A percentile compares a stretch with the other conserved stretches of the same genome.
These are phyloP conservation scores for Suhomyces tanzawaensis DNA, from an alignment of 805 yeast genomes.

Conservation along the genomic window DNA sequence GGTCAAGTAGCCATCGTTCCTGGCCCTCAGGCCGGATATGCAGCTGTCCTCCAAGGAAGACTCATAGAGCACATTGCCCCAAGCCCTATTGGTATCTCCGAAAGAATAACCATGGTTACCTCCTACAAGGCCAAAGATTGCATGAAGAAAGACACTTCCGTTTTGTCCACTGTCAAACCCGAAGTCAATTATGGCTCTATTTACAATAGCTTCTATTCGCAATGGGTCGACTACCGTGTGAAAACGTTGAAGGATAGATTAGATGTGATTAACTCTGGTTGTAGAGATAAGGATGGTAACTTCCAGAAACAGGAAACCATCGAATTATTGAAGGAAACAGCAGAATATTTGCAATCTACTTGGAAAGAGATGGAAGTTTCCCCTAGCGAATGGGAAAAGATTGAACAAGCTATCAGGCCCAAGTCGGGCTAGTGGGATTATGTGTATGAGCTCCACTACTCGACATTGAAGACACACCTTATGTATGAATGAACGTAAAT, in stretches of 20 bases:
- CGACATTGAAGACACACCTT: too few relatives aligned
- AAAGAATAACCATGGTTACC: slow-evolving; percentile 44
- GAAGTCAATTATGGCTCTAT: slow-evolving; percentile 36
- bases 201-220: slow-evolving; percentile 34
- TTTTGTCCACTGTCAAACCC: slow-evolving; percentile 37
- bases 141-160: slow-evolving; percentile 26
- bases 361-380: slow-evolving; percentile 33
- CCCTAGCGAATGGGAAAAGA: slow-evolving; percentile 15
- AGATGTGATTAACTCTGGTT: slow-evolving; percentile 16
- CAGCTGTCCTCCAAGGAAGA: slow-evolving; percentile 49
- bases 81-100: slow-evolving; percentile 37
- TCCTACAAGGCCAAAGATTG: slow-evolving; percentile 36
- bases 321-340: slow-evolving; percentile 22
- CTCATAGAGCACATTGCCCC: slow-evolving; percentile 47
- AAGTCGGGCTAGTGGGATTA: too few relatives aligned
- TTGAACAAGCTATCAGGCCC: slow-evolving; percentile 4
- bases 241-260: slow-evolving; percentile 26
- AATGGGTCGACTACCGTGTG: slow-evolving; percentile 34
- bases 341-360: slow-evolving; percentile 22
- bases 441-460: too few relatives aligned
- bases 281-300: slow-evolving; percentile 12
- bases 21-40: slow-evolving; percentile 50
- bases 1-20: slow-evolving; percentile 12
- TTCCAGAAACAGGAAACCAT: slow-evolving; percentile 25
- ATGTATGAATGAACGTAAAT: too few relatives aligned